Conservation (phyloP, 176 grass and related monocot species). For the Zea mays region DNA sequence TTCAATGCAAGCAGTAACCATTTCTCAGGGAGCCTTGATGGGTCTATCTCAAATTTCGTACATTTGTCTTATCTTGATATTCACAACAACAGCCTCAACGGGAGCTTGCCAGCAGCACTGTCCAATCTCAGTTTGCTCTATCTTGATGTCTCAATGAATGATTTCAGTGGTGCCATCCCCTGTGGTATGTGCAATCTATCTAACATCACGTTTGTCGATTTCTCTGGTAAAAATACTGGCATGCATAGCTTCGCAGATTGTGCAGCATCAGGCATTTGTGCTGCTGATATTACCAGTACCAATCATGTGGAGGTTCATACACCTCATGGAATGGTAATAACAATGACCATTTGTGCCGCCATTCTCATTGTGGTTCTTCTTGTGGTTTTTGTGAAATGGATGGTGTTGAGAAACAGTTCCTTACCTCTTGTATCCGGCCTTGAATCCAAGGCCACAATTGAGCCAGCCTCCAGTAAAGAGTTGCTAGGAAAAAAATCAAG, state of each 20-base stretch:
- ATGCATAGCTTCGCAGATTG: conserved; percentile 50
- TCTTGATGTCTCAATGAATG: conserved; percentile 80
- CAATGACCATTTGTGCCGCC: conserved; percentile 35
- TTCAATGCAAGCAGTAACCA: conserved; percentile 83
- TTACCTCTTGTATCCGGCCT: conserved; percentile 30
- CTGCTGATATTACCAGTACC: conserved; percentile 15
- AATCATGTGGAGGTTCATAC: conserved; percentile 25
- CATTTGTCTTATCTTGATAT: conserved; percentile 70
- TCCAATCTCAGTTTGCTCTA: conserved; percentile 58
- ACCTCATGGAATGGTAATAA: conserved; percentile 30
- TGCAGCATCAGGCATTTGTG: conserved; percentile 39
- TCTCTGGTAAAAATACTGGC: conserved; percentile 61
- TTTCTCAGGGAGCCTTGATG: conserved; percentile 56
- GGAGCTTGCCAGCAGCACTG: conserved; percentile 63
- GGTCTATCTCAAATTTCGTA: conserved; percentile 68
- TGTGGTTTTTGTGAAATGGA: conserved; percentile 46
- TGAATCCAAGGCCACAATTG: conserved; percentile 30
- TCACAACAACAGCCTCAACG: conserved; percentile 65
- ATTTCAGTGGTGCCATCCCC: conserved; percentile 61
- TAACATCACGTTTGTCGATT: conserved; percentile 57
- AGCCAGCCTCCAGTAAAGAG: conserved; percentile 54
- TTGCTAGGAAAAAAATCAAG: conserved; percentile 50
- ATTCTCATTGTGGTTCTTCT: conserved; percentile 45
- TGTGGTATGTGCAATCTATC: conserved; percentile 64
- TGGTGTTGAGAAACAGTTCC: conserved; percentile 38